Evolutionary conservation across 179 eudicot species (phyloP).

Genomic region (Drosera spatulata): DNA sequence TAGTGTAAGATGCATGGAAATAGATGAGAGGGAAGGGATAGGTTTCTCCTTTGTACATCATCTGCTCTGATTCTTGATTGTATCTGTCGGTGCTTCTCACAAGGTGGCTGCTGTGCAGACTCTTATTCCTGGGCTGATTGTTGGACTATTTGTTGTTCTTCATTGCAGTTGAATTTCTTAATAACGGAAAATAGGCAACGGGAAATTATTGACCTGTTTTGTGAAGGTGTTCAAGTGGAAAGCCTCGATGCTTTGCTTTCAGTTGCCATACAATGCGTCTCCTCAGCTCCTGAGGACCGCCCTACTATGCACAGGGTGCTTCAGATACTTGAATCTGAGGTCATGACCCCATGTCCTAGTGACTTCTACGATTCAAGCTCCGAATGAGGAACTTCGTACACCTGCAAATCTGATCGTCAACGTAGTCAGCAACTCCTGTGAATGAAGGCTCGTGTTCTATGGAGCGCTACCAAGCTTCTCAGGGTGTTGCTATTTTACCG

Average conservation of each 20-base stretch:
- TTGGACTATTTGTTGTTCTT: neutral
- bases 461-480: too few relatives aligned
- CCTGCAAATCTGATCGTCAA: neutral
- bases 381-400: conserved; percentile 23
- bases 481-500: conserved; percentile 3
- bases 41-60: too few relatives aligned
- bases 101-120: too few relatives aligned
- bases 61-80: too few relatives aligned
- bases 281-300: conserved; percentile 85
- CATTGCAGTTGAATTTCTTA: conserved; percentile 67
- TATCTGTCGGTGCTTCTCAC: too few relatives aligned
- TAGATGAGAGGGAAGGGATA: too few relatives aligned
- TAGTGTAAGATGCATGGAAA: too few relatives aligned
- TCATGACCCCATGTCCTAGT: conserved; percentile 96
- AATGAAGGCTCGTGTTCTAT: too few relatives aligned
- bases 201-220: conserved; percentile 68
- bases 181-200: conserved; percentile 60
- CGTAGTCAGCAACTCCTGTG: neutral
- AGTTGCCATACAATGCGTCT: conserved; percentile 74
- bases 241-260: conserved; percentile 74
- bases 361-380: conserved; percentile 87
- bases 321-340: conserved; percentile 87
- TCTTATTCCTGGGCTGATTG: too few relatives aligned
- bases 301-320: conserved; percentile 97
- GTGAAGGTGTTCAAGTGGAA: conserved; percentile 78